Conservation (phyloP, 306 rosid genomes). For the Prunus mira region DNA sequence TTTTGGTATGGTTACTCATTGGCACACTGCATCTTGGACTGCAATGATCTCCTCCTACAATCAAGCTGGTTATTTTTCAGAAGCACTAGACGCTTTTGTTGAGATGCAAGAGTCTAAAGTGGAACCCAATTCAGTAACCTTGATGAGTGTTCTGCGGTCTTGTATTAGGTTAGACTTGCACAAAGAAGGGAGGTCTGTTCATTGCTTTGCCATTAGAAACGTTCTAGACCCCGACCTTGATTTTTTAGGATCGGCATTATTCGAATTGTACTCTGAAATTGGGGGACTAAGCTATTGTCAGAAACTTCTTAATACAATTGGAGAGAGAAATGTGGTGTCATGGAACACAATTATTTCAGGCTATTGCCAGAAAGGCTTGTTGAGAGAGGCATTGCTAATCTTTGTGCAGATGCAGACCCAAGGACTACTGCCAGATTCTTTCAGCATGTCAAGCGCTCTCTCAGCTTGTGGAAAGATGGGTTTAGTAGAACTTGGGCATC, state of each 20-base stretch:
- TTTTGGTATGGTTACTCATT: constrained; percentile 30
- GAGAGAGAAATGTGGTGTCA: constrained; percentile 40
- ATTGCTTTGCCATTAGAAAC: constrained; percentile 61
- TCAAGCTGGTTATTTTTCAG: constrained; percentile 41
- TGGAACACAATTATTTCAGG: constrained; percentile 74
- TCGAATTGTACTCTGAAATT: constrained; percentile 67
- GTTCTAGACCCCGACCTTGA: constrained; percentile 51
- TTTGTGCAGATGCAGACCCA: constrained; percentile 48
- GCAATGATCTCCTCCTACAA: constrained; percentile 72
- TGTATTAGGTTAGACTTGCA: constrained; percentile 64
- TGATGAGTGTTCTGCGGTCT: constrained; percentile 50
- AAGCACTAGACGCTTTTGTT: constrained; percentile 46
- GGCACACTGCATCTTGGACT: constrained; percentile 63
- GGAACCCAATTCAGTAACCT: constrained; percentile 62
- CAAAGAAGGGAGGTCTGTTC: constrained; percentile 73
- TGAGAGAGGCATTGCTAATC: constrained; percentile 46
- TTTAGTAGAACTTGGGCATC: constrained; percentile 56
- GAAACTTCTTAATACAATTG: constrained; percentile 45
- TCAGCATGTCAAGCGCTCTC: constrained; percentile 74
- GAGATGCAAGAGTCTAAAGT: constrained; percentile 52
- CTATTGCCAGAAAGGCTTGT: constrained; percentile 55
- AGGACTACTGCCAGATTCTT: constrained; percentile 75
- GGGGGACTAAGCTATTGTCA: constrained; percentile 41
- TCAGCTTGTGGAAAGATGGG: constrained; percentile 70
- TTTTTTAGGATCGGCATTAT: constrained; percentile 51